Evolutionary conservation across 495 filamentous ascomycete species (phyloP).

Genomic region (Aspergillus bertholletiae): DNA sequence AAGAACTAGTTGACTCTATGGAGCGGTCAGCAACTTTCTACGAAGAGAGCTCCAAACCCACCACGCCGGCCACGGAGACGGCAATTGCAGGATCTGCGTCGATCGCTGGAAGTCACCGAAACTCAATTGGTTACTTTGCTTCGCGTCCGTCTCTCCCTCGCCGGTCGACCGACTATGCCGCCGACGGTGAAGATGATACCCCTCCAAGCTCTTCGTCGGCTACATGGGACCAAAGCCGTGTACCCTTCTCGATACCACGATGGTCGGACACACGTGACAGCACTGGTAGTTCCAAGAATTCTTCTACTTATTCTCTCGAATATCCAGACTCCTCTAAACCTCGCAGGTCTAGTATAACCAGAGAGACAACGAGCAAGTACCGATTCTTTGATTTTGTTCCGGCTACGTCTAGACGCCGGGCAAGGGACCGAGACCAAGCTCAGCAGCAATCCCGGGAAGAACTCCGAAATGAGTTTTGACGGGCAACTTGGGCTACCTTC

Average conservation of each 20-base stretch:
- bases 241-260: conserved; percentile 38
- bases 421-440: conserved; percentile 40
- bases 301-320: conserved; percentile 45
- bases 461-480: conserved; percentile 34
- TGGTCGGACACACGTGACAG: conserved; percentile 47
- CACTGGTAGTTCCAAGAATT: conserved; percentile 46
- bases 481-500: neutral
- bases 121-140: conserved; percentile 44
- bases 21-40: conserved; percentile 50
- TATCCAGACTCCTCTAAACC: conserved; percentile 37
- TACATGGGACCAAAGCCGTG: conserved; percentile 46
- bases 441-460: conserved; percentile 39
- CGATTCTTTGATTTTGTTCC: conserved; percentile 47
- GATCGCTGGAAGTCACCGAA: conserved; percentile 31
- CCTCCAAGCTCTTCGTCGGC: conserved; percentile 52
- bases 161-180: conserved; percentile 37
- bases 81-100: conserved; percentile 35
- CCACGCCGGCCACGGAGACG: conserved; percentile 38
- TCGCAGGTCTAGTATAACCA: conserved; percentile 40
- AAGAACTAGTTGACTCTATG: conserved; percentile 71
- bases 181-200: conserved; percentile 43
- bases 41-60: conserved; percentile 35
- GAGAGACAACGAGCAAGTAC: conserved; percentile 46
- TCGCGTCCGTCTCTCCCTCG: conserved; percentile 38
- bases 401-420: conserved; percentile 40